phyloP scores from a whole-genome alignment of 352 stramenopile genomes.

The Peronosclerospora sorghi region DNA sequence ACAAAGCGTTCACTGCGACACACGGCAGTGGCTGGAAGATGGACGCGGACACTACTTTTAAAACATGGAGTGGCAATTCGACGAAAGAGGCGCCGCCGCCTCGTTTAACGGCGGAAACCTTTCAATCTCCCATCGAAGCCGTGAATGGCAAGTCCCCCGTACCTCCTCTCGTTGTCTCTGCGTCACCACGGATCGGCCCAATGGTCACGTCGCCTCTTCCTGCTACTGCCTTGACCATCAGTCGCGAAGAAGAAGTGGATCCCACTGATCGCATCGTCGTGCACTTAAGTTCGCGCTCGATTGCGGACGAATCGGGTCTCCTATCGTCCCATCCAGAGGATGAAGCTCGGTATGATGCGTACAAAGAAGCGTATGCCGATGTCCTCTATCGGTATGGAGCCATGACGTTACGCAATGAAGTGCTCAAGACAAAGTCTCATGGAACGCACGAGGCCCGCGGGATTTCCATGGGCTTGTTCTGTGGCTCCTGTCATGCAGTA shows the following conservation, averaged over 20 bases:
- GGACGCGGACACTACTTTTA: constrained; percentile 63
- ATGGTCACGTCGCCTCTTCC: constrained; percentile 16
- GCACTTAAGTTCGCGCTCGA: constrained; percentile 29
- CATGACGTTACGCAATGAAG: constrained; percentile 52
- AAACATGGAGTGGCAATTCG: constrained; percentile 49
- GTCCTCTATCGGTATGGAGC: constrained; percentile 75
- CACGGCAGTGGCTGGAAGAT: constrained; percentile 34
- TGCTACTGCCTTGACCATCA: neutral
- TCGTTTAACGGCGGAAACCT: constrained; percentile 39
- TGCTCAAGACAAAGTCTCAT: constrained; percentile 50
- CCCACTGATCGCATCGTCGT: constrained; percentile 40
- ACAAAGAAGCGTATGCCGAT: constrained; percentile 74
- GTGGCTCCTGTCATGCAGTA: constrained; percentile 49
- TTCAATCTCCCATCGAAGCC: constrained; percentile 27
- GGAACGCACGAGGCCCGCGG: constrained; percentile 28
- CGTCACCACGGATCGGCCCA: constrained; percentile 8
- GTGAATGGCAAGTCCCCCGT: constrained; percentile 21
- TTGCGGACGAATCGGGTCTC: constrained; percentile 30
- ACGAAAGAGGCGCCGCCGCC: constrained; percentile 31
- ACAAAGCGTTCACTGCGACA: constrained; percentile 5
- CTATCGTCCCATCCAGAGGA: constrained; percentile 42
- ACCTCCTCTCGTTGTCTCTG: constrained; percentile 17
- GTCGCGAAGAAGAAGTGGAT: constrained; percentile 23
- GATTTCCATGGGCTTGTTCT: constrained; percentile 55
- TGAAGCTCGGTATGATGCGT: constrained; percentile 59